These are phyloP conservation scores for Moricandia moricandioides DNA, from an alignment of 345 rosid species.

Conservation along the genomic window DNA sequence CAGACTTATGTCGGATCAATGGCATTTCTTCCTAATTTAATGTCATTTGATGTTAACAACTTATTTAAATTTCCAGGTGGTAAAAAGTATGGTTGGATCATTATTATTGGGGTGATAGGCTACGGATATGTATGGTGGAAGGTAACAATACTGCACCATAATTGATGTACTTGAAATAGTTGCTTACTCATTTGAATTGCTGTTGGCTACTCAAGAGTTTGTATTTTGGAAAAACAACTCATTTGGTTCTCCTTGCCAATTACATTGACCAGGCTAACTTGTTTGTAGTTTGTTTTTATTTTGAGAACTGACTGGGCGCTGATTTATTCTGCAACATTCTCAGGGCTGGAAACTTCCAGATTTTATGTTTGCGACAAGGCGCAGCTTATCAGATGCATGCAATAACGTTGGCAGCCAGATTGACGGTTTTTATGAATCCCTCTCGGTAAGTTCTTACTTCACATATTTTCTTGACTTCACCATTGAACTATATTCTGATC, in stretches of 20 bases:
- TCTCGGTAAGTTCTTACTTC: conserved; percentile 49
- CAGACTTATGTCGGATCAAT: neutral
- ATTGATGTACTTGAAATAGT: neutral
- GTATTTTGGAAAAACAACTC: neutral
- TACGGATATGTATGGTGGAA: conserved; percentile 43
- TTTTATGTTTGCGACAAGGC: conserved; percentile 92
- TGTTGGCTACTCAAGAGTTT: conserved; percentile 8
- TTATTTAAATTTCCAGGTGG: conserved; percentile 16
- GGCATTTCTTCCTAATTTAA: conserved; percentile 1
- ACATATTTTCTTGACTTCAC: neutral
- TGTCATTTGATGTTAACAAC: too few relatives aligned
- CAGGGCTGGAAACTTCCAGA: conserved; percentile 98
- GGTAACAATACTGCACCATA: conserved; percentile 23
- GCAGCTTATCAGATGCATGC: conserved; percentile 83
- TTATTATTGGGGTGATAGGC: conserved; percentile 35
- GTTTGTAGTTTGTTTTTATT: neutral
- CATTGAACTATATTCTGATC: conserved; percentile 4
- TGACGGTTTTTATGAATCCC: conserved; percentile 66
- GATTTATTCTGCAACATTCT: conserved; percentile 1
- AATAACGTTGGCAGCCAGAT: conserved; percentile 68
- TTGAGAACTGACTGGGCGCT: neutral
- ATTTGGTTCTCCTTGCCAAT: neutral
- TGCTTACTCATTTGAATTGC: neutral
- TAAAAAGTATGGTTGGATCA: conserved; percentile 33
- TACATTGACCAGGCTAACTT: neutral